Evolutionary conservation across 2,329 filamentous ascomycete genomes (phyloP), one percentile per base, ranked within the genome.

Genomic region (Fusarium gaditjirri): DNA sequence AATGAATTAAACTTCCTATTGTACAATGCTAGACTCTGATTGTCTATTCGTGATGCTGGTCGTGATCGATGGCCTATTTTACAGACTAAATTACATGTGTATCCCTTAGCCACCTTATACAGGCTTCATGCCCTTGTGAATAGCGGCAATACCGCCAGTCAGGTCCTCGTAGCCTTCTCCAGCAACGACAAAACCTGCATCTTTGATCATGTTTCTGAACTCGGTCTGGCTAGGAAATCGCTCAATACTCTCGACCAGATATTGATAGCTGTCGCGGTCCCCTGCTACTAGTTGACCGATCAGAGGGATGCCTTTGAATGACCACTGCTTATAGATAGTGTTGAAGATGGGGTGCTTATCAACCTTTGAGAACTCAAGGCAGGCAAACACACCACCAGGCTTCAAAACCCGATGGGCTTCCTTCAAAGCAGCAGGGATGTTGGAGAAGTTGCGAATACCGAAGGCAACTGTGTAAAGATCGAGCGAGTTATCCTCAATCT

Each of bases 381-480:
- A 98, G 7, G 96, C 95, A 80, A 99, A 99, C 2, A 99, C 92
- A 70, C 96, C 96, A 46, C 96, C 96, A 0, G 97, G 97, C 83
- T 95, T 96, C 35, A 99, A 87, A 4, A 98, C 94, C 11, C 96
- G 90, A 82, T 91, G 91, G 0, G 96, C 96, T 80, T 98, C 95
- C 39, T 87, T 84, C 63, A 99, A 84, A 0, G 95, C 97, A 1
- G 89, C 88, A 52, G 93, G 91, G 79, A 98, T 97, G 83, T 97
- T 91, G 61, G 94, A 96, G 84, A 99, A 99, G 83, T 99, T 99
- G 56, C 96, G 89, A 80, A 99, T 98, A 36, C 96, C 96, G 78
- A 99, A 99, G 0, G 95, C 94, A 6, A 99, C 96, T 1, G 96
- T 99, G 85, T 99, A 99, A 9, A 99, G 87, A 81, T 99, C 96